Evolutionary conservation across 306 rosid genomes (phyloP).

Genomic region (Spatholobus suberectus): DNA sequence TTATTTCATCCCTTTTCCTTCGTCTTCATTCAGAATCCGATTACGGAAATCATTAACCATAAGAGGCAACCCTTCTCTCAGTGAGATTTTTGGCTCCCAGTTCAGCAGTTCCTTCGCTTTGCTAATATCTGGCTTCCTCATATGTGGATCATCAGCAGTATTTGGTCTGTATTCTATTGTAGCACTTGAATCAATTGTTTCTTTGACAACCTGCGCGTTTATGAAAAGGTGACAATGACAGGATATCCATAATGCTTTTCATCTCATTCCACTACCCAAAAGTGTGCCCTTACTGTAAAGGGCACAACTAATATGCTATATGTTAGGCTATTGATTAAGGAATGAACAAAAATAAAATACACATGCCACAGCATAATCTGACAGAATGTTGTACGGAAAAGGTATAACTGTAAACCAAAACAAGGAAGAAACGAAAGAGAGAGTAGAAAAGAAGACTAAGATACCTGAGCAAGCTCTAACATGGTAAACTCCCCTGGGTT

Average conservation of each 20-base stretch:
- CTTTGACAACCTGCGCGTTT: conserved; percentile 84
- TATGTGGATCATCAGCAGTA: conserved; percentile 98
- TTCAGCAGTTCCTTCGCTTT: conserved; percentile 91
- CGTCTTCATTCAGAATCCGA: conserved; percentile 94
- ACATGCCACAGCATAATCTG: background rate
- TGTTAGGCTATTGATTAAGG: background rate
- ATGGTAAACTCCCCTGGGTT: conserved; percentile 98
- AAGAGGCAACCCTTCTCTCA: conserved; percentile 91
- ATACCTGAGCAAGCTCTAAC: conserved; percentile 96
- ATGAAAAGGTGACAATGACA: conserved; percentile 30
- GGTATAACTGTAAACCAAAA: background rate
- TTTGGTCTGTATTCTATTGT: conserved; percentile 86
- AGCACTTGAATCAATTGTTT: conserved; percentile 91
- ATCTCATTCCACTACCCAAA: conserved; percentile 10
- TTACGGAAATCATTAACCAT: conserved; percentile 96
- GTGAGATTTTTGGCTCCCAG: conserved; percentile 90
- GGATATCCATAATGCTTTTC: conserved; percentile 1
- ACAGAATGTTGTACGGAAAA: background rate
- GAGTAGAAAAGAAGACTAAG: conserved; percentile 20
- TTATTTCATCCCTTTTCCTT: conserved; percentile 77
- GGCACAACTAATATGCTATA: conserved; percentile 22
- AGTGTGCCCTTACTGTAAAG: background rate
- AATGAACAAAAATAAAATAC: conserved; percentile 38
- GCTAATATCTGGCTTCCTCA: conserved; percentile 96
- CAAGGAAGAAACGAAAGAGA: conserved; percentile 22